A percentile compares a stretch with the other conserved stretches of the same genome.
Conservation (phyloP, 1,284 basidiomycete genomes). For the Mycosarcoma maydis region DNA sequence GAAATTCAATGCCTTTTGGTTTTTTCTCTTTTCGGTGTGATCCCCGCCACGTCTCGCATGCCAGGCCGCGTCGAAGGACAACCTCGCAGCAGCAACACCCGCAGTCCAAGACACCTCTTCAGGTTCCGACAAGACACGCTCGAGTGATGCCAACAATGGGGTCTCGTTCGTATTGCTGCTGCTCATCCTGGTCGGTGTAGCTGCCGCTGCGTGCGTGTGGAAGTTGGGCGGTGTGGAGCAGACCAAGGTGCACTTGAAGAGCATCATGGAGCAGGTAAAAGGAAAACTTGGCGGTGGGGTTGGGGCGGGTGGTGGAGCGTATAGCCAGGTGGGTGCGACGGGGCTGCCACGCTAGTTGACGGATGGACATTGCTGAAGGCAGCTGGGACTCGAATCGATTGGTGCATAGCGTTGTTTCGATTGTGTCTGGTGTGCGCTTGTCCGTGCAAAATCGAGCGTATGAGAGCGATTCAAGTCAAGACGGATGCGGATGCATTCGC, state of each 20-base stretch:
- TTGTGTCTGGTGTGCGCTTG: no score
- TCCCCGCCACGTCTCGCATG: background rate
- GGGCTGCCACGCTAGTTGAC: no score
- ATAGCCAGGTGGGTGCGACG: conserved; percentile 11
- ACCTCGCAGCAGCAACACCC: background rate
- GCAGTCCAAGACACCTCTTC: conserved; percentile 1
- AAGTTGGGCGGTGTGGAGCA: conserved; percentile 30
- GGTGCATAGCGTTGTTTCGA: background rate
- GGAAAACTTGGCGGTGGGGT: background rate
- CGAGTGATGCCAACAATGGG: conserved; percentile 8
- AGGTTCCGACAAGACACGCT: background rate
- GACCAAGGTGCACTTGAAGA: conserved; percentile 18
- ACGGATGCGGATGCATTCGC: no score
- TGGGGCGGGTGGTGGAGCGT: conserved; percentile 1
- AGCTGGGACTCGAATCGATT: no score
- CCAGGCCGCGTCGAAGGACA: background rate
- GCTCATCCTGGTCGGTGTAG: conserved; percentile 17
- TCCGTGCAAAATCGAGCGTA: no score
- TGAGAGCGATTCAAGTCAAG: no score
- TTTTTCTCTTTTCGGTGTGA: background rate
- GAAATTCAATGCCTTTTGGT: conserved; percentile 21
- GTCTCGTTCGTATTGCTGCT: conserved; percentile 35
- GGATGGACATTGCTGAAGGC: no score
- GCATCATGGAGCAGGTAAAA: background rate
- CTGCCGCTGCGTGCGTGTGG: conserved; percentile 17